Evolutionary conservation across 2,329 filamentous ascomycete genomes (phyloP).

Genomic region (Gliomastix tumulicola): DNA sequence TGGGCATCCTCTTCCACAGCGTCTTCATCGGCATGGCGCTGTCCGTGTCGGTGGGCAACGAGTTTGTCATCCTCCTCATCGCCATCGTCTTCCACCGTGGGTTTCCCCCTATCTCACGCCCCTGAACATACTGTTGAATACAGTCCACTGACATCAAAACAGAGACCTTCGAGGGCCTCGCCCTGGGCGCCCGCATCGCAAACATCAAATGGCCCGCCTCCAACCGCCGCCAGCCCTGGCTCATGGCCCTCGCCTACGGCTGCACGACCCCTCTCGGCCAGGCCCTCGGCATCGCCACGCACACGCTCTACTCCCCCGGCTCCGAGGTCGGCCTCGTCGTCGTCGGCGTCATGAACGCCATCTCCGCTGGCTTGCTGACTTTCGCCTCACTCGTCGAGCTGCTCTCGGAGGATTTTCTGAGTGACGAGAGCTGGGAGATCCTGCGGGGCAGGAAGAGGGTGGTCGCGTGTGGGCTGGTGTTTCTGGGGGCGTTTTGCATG

Average conservation of each 20-base stretch:
- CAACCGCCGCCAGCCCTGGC: conserved; percentile 40
- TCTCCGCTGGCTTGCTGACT: conserved; percentile 63
- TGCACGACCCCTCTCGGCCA: conserved; percentile 63
- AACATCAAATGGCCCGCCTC: conserved; percentile 35
- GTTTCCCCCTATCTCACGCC: too few relatives aligned
- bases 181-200: conserved; percentile 58
- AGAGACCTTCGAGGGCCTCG: conserved; percentile 49
- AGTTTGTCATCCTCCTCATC: conserved; percentile 71
- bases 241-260: conserved; percentile 52
- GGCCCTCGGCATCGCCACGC: conserved; percentile 63
- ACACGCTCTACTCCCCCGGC: conserved; percentile 61
- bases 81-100: conserved; percentile 69
- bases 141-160: too few relatives aligned
- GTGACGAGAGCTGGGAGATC: conserved; percentile 53
- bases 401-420: conserved; percentile 64
- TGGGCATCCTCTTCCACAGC: conserved; percentile 57
- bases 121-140: accelerated
- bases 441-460: conserved; percentile 46
- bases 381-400: conserved; percentile 68
- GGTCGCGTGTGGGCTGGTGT: conserved; percentile 48
- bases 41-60: conserved; percentile 67
- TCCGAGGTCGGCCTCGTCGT: conserved; percentile 61
- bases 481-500: conserved; percentile 54
- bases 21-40: conserved; percentile 82
- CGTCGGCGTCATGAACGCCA: conserved; percentile 68